phyloP scores from a whole-genome alignment of 306 rosid species.

The Prosopis cineraria region DNA sequence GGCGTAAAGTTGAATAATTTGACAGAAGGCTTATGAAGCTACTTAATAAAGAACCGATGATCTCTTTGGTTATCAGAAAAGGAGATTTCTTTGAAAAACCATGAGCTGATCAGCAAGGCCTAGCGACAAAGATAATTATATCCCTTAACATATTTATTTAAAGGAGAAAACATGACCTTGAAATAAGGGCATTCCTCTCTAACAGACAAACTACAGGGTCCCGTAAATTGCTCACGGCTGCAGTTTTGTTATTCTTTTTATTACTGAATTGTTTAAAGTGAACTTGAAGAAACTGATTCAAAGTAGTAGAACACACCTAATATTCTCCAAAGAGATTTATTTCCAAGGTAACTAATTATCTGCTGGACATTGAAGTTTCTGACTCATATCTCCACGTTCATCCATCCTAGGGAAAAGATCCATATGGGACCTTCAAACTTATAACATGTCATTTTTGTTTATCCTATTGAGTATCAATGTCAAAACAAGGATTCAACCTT shows the following conservation, averaged over 20 bases:
- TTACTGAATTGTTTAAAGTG: neutral
- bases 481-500: neutral
- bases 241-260: neutral
- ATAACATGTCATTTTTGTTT: neutral
- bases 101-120: too few relatives aligned
- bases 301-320: neutral
- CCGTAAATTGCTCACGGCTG: neutral
- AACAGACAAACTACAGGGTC: neutral
- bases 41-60: too few relatives aligned
- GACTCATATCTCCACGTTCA: neutral
- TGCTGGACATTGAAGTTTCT: neutral
- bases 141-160: neutral
- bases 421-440: neutral
- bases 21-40: too few relatives aligned
- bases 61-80: too few relatives aligned
- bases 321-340: neutral
- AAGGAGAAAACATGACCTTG: neutral
- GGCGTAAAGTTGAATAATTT: too few relatives aligned
- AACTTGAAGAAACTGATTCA: neutral
- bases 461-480: neutral
- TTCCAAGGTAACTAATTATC: neutral
- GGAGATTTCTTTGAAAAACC: too few relatives aligned
- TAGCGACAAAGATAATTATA: too few relatives aligned
- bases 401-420: neutral
- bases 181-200: neutral